Base-by-base conservation (phyloP, 352 stramenopile species). In the Pythium periplocum region DNA sequence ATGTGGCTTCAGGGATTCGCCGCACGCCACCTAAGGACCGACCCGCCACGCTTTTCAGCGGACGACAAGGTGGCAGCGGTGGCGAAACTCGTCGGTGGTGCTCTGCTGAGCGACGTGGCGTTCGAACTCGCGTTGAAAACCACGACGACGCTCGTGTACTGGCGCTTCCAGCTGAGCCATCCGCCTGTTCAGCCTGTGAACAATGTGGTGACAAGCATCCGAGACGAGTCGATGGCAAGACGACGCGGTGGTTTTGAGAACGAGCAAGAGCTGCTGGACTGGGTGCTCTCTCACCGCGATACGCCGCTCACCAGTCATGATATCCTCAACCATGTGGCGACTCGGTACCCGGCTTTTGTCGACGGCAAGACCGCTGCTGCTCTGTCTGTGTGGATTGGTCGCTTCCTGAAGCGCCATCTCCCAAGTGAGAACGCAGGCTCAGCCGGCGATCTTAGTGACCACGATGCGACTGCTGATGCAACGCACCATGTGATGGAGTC, bases 381-480 rank as follows among this genome's bases (percentile, higher is more conserved):
- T 2, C 55, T 90, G 17, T 86, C 83, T 43, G 66, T 83, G 36
- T 90, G 80, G 80, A 73, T 74, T 26, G 50, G 67, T 33, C 64
- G 80, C 6, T 87, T 90, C 37, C 55, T 90, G 7, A 87, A 88
- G 57, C 79, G 78, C 9, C 65, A 87, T 48, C 45, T 90, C 0
- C 52, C 60, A 3, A 67, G 54, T 31, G 60, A 67, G 33, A 56
- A 17, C 38, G 53, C 40, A 12, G 34, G 34, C 33, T 50, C 48
- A 30, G 26, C 36, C 10, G 12, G 39, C 3, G 53, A 47, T 26
- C 57, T 59, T 2, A 63, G 47, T 26, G 66, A 66, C 43, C 41
- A 55, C n/a, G 65, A 64, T 17, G 33, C 35, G 11, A 45, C 45
- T 10, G 48, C 45, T 39, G 17, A 11, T 26, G 17, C 17, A 26